phyloP scores from a whole-genome alignment of 345 rosid genomes.

The Lepidium aucheri region DNA sequence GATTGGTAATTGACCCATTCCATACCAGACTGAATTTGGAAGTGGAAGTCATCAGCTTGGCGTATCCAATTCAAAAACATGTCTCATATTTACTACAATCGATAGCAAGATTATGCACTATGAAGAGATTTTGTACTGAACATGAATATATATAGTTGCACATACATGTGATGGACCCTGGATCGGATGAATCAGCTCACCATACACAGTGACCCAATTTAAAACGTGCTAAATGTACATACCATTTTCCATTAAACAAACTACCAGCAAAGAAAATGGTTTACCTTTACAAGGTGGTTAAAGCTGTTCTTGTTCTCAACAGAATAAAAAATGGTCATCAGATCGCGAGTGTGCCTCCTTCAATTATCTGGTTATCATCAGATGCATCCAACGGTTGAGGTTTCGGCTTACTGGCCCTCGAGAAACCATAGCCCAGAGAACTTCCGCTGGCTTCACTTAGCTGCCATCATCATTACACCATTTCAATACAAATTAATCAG shows the following conservation, averaged over 20 bases:
- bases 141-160: not conserved
- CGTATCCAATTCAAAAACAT: too few species aligned
- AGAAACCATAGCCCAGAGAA: slow-evolving; percentile 91
- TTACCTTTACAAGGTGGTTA: not conserved
- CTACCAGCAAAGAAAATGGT: not conserved
- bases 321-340: slow-evolving; percentile 22
- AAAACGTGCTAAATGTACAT: not conserved
- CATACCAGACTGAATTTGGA: too few species aligned
- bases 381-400: slow-evolving; percentile 42
- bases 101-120: too few species aligned
- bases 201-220: not conserved
- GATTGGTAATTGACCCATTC: not conserved
- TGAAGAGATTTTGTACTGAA: not conserved
- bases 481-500: not conserved
- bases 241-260: not conserved
- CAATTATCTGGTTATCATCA: slow-evolving; percentile 60
- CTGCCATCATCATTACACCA: slow-evolving; percentile 33
- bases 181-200: not conserved
- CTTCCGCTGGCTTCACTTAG: slow-evolving; percentile 81
- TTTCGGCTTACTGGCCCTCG: slow-evolving; percentile 62
- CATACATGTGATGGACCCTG: not conserved
- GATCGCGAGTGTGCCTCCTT: slow-evolving; percentile 66
- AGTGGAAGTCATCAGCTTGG: too few species aligned
- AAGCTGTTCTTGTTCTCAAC: not conserved
- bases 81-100: too few species aligned